Conservation (phyloP, 73 alveolate genomes). For the Blepharisma stoltei region DNA sequence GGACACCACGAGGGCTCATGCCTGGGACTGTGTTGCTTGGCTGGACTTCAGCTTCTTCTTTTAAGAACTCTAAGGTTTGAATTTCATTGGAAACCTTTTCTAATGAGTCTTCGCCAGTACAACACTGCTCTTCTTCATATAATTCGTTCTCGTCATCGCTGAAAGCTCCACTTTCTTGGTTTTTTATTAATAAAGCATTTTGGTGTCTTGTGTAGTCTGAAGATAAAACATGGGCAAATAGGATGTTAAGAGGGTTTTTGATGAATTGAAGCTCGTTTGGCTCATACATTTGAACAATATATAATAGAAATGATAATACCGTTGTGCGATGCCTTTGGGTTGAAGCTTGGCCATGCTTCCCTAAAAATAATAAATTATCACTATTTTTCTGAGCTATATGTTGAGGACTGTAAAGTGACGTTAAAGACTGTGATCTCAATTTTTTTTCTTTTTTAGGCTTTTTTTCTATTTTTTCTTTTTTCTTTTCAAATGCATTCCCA, state of each 20-base stretch:
- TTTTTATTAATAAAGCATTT: background rate
- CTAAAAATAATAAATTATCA: too few relatives aligned
- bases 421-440: constrained; percentile 3
- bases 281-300: background rate
- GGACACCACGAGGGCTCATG: constrained; percentile 4
- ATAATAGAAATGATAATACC: background rate
- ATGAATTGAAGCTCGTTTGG: constrained; percentile 22
- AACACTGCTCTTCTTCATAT: constrained; percentile 30
- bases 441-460: constrained; percentile 46
- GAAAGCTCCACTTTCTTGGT: background rate
- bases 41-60: constrained; percentile 27
- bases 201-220: background rate
- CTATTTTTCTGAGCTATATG: too few relatives aligned
- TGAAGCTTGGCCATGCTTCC: too few relatives aligned
- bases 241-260: constrained; percentile 5
- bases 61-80: constrained; percentile 5
- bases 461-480: constrained; percentile 24
- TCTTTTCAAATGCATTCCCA: constrained; percentile 34
- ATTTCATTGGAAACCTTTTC: constrained; percentile 8
- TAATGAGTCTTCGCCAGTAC: background rate
- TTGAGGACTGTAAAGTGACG: background rate
- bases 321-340: background rate
- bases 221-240: background rate
- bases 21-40: constrained; percentile 28
- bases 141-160: constrained; percentile 12